Base-by-base conservation (phyloP, 148 eudicot genomes). In the Chenopodium berlandieri region DNA sequence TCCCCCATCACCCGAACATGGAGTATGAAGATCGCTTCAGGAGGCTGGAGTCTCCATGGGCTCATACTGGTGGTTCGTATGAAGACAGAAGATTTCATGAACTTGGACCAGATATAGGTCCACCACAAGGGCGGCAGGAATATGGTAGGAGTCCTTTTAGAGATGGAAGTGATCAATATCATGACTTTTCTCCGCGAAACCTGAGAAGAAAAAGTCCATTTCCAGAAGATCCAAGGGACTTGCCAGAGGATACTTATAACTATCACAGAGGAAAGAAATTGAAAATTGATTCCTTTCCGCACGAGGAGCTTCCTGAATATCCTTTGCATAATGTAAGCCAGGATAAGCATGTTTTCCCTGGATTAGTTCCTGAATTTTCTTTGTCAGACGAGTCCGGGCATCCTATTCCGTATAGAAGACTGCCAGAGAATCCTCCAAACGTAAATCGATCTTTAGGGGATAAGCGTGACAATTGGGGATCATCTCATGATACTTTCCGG, bases 221-320 rank as follows among this genome's bases (percentile, higher is more conserved):
- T 56, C 81, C 85, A 84, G 98, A 94, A 25, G 93, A 94, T 69
- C 86, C 89, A 77, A 91, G 94, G 92, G 93, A 92, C 79, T 84
- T 90, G 79, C 97, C 94, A 3, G 94, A 94, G 78, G 93, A 89
- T 87, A 72, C 81, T 17, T 81, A 84, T 70, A 54, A 76, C 48
- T 89, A 88, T 78, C 91, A 79, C 68, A 91, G 85, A 67, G 80
- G 88, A 56, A 94, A 94, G 89, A 94, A 87, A 87, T 78, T 83
- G 79, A 94, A 91, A 83, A 88, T 85, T 10, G 84, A 66, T 32
- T 27, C 89, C 34, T 88, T 86, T 78, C 86, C 84, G 58, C 86
- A 91, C 7, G 85, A 91, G 66, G 98, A 92, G 83, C 91, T 92
- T 58, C 96, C 96, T 47, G 98, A 94, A 70, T 92, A 87, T 84